A percentile compares a stretch with the other conserved stretches of the same genome.
These are phyloP conservation scores for Pouteria glomerata DNA, from an alignment of 148 eudicot genomes.

Conservation along the genomic window DNA sequence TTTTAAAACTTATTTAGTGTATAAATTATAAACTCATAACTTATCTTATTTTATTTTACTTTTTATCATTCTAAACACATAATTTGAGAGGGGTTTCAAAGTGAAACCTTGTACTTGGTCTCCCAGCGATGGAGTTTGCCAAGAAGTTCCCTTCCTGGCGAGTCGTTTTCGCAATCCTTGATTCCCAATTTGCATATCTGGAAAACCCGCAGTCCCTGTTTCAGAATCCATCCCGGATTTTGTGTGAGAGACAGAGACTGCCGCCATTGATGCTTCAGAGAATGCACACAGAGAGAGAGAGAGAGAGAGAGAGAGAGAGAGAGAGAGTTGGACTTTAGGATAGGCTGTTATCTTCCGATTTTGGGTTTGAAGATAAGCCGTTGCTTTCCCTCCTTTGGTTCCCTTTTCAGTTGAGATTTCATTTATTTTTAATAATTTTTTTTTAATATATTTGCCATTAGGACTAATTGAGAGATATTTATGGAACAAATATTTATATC, in stretches of 20 bases:
- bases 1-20: no score
- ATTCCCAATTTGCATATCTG: slow-evolving; percentile 24
- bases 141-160: slow-evolving; percentile 27
- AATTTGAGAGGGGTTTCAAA: no score
- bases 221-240: not conserved
- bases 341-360: no score
- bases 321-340: not conserved
- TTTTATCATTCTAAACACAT: no score
- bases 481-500: no score
- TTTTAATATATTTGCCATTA: no score
- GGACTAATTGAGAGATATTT: no score
- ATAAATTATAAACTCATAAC: no score
- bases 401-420: slow-evolving; percentile 8
- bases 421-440: not conserved
- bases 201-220: not conserved
- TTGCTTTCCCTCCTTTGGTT: slow-evolving; percentile 50
- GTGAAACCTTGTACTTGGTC: slow-evolving; percentile 53
- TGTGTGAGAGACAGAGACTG: slow-evolving; percentile 19
- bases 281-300: not conserved
- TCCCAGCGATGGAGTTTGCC: slow-evolving; percentile 43
- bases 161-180: slow-evolving; percentile 33
- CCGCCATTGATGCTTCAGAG: not conserved
- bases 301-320: not conserved
- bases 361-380: slow-evolving; percentile 31
- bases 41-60: no score